Conservation (phyloP, 257 asterid genomes). For the Jasminum sambac region DNA sequence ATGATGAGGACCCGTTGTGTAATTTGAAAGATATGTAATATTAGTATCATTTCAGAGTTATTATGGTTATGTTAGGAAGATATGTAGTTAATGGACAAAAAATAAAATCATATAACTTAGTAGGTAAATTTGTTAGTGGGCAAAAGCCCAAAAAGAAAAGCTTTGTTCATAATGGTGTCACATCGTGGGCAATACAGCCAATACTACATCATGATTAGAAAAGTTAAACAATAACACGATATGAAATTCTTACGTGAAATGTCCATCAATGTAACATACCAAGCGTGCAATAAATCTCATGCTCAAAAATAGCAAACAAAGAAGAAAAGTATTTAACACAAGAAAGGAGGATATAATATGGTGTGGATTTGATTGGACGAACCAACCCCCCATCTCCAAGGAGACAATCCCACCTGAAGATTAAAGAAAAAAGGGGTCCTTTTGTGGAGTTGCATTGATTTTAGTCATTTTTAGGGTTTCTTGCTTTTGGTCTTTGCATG, state of each 20-base stretch:
- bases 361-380: not conserved
- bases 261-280: too few species aligned
- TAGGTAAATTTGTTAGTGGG: too few species aligned
- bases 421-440: not conserved
- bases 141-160: too few species aligned
- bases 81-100: too few species aligned
- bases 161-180: too few species aligned
- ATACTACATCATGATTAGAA: not conserved
- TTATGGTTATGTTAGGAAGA: too few species aligned
- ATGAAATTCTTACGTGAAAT: too few species aligned
- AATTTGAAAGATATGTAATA: too few species aligned
- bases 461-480: not conserved
- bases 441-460: slow-evolving; percentile 6
- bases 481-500: slow-evolving; percentile 5
- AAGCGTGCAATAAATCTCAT: not conserved
- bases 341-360: slow-evolving; percentile 2
- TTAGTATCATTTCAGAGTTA: too few species aligned
- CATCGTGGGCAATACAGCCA: not conserved
- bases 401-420: slow-evolving; percentile 11
- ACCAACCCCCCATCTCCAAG: not conserved
- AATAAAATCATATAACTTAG: too few species aligned
- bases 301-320: not conserved
- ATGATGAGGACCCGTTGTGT: too few species aligned
- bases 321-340: not conserved
- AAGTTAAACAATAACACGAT: not conserved